Base-by-base conservation (phyloP, 169 alveolate species). In the Cyclospora cayetanensis region DNA sequence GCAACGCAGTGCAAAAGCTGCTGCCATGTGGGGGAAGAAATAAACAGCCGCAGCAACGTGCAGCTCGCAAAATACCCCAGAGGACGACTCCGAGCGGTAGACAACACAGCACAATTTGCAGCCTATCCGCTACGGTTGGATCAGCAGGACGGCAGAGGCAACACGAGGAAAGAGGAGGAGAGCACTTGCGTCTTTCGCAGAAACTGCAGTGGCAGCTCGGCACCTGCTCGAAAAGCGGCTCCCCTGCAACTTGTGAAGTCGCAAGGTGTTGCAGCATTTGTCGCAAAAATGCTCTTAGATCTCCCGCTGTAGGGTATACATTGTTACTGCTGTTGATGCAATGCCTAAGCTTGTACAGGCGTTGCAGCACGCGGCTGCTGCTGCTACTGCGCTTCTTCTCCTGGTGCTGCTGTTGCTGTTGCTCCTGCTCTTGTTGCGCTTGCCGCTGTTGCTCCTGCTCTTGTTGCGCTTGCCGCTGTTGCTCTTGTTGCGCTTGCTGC, bases 321-420 rank as follows among this genome's bases (percentile, higher is more conserved):
- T 1, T 25, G 37, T 41, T 68, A 46, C 80, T 31, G 80, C 80
- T 68, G 80, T 46, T 68, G 80, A 41, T 68, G 80, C 80, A 34
- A 27, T 31, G 29, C 52, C 80, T 68, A 35, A 34, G 80, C 80
- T 31, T 41, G 52, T 68, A 46, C 80, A 34, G 80, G 52, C 35
- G 80, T 46, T 68, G 50, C 37, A 34, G 80, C 80, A 34, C 52
- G 52, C 52, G 7, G 80, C 43, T 68, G 80, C 52, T 68, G 80
- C 50, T 68, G 50, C 39, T 29, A 1, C n/a, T 1, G 3, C 0
- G 25, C 42, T 46, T 68, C 52, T 25, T 25, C n/a, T n/a, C n/a
- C 76, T 68, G 80, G 52, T 31, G 80, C 80, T 68, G 80, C 80
- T 68, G 80, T 46, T 68, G 80, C 80, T 68, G 50, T 31, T 68